A percentile compares a stretch with the other conserved stretches of the same genome.
phyloP scores from a whole-genome alignment of 495 filamentous ascomycete species.

The Barbatosphaeria neglecta region DNA sequence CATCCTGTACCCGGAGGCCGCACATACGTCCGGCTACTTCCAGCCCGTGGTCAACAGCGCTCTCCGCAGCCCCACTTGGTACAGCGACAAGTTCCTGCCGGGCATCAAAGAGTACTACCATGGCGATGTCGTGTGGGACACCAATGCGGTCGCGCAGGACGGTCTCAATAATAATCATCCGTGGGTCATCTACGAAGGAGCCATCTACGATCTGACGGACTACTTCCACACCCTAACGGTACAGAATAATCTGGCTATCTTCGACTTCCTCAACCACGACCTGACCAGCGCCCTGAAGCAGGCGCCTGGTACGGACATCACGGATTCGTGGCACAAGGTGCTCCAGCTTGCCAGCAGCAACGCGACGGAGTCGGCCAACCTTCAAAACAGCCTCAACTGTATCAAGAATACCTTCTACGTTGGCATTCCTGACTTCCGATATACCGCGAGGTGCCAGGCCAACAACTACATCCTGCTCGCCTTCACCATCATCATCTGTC shows the following conservation, averaged over 20 bases:
- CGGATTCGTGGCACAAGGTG: conserved; percentile 44
- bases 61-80: conserved; percentile 62
- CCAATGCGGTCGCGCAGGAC: conserved; percentile 39
- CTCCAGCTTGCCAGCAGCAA: conserved; percentile 22
- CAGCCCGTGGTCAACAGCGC: conserved; percentile 40
- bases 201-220: conserved; percentile 80
- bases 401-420: conserved; percentile 74
- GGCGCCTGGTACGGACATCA: conserved; percentile 70
- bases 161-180: conserved; percentile 56
- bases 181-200: conserved; percentile 68
- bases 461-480: conserved; percentile 87
- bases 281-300: conserved; percentile 56
- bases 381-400: conserved; percentile 56
- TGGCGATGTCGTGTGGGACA: conserved; percentile 64
- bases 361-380: conserved; percentile 22
- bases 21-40: conserved; percentile 57
- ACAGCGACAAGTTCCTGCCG: conserved; percentile 57
- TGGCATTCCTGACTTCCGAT: conserved; percentile 76
- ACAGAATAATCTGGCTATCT: conserved; percentile 26
- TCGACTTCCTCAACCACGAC: conserved; percentile 55
- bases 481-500: conserved; percentile 70
- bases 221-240: conserved; percentile 69
- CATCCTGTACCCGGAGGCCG: conserved; percentile 30
- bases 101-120: conserved; percentile 78
- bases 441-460: conserved; percentile 62